phyloP scores from a whole-genome alignment of 2,329 filamentous ascomycete genomes.

The Penicillium sp. region DNA sequence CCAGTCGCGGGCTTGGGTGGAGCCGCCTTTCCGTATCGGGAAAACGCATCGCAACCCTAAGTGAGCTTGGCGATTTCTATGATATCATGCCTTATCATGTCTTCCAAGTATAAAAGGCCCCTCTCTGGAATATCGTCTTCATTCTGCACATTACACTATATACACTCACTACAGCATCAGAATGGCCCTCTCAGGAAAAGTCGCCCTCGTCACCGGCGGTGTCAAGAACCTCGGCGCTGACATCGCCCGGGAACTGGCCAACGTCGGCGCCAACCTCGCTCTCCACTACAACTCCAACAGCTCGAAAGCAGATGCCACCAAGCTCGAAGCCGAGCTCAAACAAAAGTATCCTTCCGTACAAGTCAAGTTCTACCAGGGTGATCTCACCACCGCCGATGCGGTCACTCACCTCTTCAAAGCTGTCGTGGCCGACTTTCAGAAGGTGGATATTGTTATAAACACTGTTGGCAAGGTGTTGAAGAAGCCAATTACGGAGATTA shows the following conservation, averaged over 20 bases:
- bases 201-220: constrained; percentile 42
- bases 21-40: neutral
- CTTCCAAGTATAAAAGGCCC: neutral
- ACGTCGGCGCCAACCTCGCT: constrained; percentile 31
- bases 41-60: constrained; percentile 21
- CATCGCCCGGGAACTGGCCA: constrained; percentile 35
- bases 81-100: neutral
- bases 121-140: neutral
- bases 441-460: constrained; percentile 50
- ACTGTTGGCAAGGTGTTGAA: constrained; percentile 50
- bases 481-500: constrained; percentile 44
- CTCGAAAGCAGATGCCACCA: constrained; percentile 34
- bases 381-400: constrained; percentile 39
- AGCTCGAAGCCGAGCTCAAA: constrained; percentile 37
- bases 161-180: no score
- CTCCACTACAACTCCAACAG: constrained; percentile 42
- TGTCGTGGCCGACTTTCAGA: constrained; percentile 40
- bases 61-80: neutral
- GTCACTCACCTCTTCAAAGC: constrained; percentile 41
- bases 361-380: constrained; percentile 41
- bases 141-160: constrained; percentile 22
- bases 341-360: constrained; percentile 28
- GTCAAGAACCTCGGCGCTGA: constrained; percentile 42
- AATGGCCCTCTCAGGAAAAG: constrained; percentile 32
- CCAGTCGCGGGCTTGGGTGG: neutral